Evolutionary conservation across 768 basidiomycete genomes (phyloP).

Genomic region (Trametopsis cervina): DNA sequence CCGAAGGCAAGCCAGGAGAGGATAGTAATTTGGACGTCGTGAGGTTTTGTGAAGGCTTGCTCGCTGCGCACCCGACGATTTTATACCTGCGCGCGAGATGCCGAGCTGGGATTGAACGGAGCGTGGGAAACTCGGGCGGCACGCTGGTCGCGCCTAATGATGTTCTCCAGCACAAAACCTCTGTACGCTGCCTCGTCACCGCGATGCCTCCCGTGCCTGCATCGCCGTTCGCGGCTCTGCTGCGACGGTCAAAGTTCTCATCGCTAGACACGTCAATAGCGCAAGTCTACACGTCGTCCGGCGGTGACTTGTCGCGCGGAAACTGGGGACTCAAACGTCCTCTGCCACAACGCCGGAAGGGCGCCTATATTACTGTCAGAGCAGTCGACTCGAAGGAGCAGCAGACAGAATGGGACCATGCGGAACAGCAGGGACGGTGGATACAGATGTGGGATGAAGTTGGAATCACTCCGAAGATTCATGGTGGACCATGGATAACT

Average conservation of each 20-base stretch:
- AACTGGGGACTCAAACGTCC: slow-evolving; percentile 86
- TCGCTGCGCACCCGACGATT: not conserved
- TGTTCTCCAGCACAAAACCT: not conserved
- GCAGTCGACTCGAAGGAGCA: slow-evolving; percentile 66
- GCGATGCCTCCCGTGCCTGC: slow-evolving; percentile 29
- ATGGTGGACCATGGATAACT: slow-evolving; percentile 30
- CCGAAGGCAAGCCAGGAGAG: slow-evolving; percentile 41
- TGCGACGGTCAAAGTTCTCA: slow-evolving; percentile 79
- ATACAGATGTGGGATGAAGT: slow-evolving; percentile 63
- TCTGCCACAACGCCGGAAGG: slow-evolving; percentile 56
- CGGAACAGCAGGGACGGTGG: slow-evolving; percentile 59
- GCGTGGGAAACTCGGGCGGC: not conserved
- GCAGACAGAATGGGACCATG: slow-evolving; percentile 73
- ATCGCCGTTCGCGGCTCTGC: slow-evolving; percentile 68
- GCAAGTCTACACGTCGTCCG: slow-evolving; percentile 69
- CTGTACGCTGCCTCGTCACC: not conserved
- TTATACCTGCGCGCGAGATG: slow-evolving; percentile 9
- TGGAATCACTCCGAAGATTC: slow-evolving; percentile 31
- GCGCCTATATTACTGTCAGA: slow-evolving; percentile 58
- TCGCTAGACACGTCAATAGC: slow-evolving; percentile 69
- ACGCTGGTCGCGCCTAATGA: not conserved
- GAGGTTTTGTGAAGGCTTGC: slow-evolving; percentile 20
- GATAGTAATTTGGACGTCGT: slow-evolving; percentile 85
- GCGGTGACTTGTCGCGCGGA: slow-evolving; percentile 66
- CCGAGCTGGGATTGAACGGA: slow-evolving; percentile 13